phyloP scores from a whole-genome alignment of 257 asterid genomes.

The Gentiana macrophylla region DNA sequence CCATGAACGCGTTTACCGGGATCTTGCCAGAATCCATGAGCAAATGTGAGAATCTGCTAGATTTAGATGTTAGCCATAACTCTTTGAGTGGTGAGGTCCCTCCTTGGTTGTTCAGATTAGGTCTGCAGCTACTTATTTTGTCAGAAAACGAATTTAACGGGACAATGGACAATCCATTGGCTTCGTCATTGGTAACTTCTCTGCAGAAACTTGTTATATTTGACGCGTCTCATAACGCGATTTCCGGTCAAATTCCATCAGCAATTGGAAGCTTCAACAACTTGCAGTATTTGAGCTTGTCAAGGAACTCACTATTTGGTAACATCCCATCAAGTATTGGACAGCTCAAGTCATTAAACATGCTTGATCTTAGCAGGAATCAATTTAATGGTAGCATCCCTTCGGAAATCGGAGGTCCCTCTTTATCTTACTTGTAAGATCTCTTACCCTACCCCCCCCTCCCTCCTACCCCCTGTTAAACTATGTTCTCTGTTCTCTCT shows the following conservation, averaged over 20 bases:
- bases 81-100: slow-evolving; percentile 54
- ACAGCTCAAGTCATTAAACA: slow-evolving; percentile 26
- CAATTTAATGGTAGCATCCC: slow-evolving; percentile 59
- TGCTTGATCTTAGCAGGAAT: slow-evolving; percentile 66
- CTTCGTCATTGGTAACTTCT: slow-evolving; percentile 18
- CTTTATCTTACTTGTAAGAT: slow-evolving; percentile 59
- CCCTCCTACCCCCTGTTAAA: too few relatives aligned
- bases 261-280: slow-evolving; percentile 44
- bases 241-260: slow-evolving; percentile 53
- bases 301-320: slow-evolving; percentile 50
- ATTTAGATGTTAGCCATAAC: slow-evolving; percentile 43
- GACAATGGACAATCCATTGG: slow-evolving; percentile 18
- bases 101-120: slow-evolving; percentile 47
- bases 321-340: slow-evolving; percentile 46
- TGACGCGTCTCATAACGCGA: slow-evolving; percentile 61
- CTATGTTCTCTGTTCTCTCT: too few relatives aligned
- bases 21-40: slow-evolving; percentile 52
- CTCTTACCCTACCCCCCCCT: not conserved
- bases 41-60: slow-evolving; percentile 41
- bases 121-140: slow-evolving; percentile 35
- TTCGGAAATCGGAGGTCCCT: slow-evolving; percentile 41
- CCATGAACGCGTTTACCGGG: slow-evolving; percentile 44
- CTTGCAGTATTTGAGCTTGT: slow-evolving; percentile 47
- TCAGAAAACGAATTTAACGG: slow-evolving; percentile 56
- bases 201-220: slow-evolving; percentile 40